These are phyloP conservation scores for Cryptococcus sp. DNA, from an alignment of 1,284 basidiomycete genomes.

Conservation along the genomic window DNA sequence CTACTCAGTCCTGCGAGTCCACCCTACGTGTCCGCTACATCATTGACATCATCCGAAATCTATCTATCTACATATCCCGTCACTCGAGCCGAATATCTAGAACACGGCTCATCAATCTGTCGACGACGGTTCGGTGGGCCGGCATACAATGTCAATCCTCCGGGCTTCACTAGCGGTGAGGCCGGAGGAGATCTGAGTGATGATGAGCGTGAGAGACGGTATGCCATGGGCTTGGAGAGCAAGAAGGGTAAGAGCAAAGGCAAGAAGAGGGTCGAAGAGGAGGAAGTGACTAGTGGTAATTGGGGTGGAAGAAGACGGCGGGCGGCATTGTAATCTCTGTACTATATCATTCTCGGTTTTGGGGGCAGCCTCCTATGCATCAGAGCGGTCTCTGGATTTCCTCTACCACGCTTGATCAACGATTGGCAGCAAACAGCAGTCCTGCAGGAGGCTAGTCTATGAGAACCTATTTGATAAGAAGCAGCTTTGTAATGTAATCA, in stretches of 20 bases:
- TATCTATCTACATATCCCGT: slow-evolving; percentile 62
- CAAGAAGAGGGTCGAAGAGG: slow-evolving; percentile 33
- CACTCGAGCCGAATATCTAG: slow-evolving; percentile 77
- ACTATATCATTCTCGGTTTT: no score
- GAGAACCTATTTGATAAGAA: no score
- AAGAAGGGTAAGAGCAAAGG: slow-evolving; percentile 32
- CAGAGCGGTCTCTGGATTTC: no score
- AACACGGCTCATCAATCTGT: slow-evolving; percentile 72
- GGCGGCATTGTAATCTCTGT: slow-evolving; percentile 3
- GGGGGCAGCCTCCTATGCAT: no score
- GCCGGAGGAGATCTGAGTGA: slow-evolving; percentile 35
- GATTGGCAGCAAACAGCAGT: no score
- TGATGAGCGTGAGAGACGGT: slow-evolving; percentile 46
- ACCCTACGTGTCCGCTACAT: slow-evolving; percentile 68
- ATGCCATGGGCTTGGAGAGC: slow-evolving; percentile 45
- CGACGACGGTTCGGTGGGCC: slow-evolving; percentile 54
- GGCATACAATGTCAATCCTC: slow-evolving; percentile 42
- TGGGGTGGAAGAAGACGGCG: slow-evolving; percentile 47
- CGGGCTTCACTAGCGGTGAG: slow-evolving; percentile 35
- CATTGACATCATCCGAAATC: slow-evolving; percentile 61
- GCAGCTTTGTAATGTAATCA: no score
- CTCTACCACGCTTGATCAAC: no score
- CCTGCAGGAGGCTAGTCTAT: no score
- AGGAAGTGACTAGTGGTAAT: slow-evolving; percentile 49
- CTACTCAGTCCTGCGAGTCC: slow-evolving; percentile 67